Evolutionary conservation across 2,329 filamentous ascomycete species (phyloP).

Genomic region (Fusarium sp.): DNA sequence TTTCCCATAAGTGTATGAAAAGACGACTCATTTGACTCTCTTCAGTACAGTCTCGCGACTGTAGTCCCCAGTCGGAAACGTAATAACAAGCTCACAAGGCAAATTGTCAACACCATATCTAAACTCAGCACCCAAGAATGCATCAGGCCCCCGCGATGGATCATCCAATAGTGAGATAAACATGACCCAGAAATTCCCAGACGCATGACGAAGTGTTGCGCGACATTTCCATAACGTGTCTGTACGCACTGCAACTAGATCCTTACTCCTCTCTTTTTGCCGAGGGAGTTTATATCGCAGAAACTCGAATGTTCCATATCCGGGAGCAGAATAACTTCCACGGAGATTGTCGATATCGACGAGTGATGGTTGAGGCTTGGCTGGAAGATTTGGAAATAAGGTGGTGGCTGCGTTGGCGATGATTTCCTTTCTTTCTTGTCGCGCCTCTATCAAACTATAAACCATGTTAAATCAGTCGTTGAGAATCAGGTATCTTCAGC

Average conservation of each 20-base stretch:
- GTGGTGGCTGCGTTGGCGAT: not conserved
- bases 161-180: slow-evolving; percentile 1
- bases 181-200: slow-evolving; percentile 45
- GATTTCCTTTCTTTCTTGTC: slow-evolving; percentile 15
- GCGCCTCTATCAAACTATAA: not conserved
- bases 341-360: slow-evolving; percentile 16
- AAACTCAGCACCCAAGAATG: not conserved
- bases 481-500: no score
- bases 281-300: not conserved
- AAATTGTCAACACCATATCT: not conserved
- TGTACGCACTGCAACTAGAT: slow-evolving; percentile 41
- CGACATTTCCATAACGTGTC: slow-evolving; percentile 42
- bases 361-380: not conserved
- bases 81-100: not conserved
- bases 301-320: slow-evolving; percentile 50
- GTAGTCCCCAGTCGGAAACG: not conserved
- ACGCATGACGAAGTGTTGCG: slow-evolving; percentile 45
- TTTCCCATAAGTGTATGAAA: fast-evolving
- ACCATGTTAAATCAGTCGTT: not conserved
- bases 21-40: not conserved
- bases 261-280: slow-evolving; percentile 9
- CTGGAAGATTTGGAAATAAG: not conserved
- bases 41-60: not conserved
- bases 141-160: not conserved
- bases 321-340: slow-evolving; percentile 59